These are phyloP conservation scores for Triticum dicoccoides DNA, from an alignment of 176 grass and related monocot species.

Conservation along the genomic window DNA sequence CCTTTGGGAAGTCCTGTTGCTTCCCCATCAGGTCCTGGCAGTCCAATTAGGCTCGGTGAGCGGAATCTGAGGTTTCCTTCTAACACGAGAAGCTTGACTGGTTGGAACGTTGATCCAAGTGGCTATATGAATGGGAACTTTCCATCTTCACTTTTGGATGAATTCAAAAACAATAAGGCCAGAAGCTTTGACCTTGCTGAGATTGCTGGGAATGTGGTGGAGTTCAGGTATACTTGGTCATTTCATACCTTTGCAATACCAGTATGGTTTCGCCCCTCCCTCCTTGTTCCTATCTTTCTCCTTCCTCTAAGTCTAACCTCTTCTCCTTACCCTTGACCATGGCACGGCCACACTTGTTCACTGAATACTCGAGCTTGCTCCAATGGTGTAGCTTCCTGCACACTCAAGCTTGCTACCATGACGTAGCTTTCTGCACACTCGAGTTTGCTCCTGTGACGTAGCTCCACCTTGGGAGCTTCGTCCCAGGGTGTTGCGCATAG, in stretches of 20 bases:
- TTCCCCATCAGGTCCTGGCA: constrained; percentile 59
- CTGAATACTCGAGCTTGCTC: neutral
- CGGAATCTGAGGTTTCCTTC: constrained; percentile 61
- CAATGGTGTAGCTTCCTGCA: neutral
- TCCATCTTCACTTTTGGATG: constrained; percentile 85
- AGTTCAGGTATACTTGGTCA: constrained; percentile 69
- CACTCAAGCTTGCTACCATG: neutral
- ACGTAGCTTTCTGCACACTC: neutral
- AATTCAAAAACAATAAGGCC: constrained; percentile 89
- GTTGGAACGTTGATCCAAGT: constrained; percentile 61
- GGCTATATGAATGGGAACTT: constrained; percentile 61
- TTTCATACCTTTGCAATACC: neutral
- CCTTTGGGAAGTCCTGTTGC: constrained; percentile 68
- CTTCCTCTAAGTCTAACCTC: neutral
- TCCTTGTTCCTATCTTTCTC: neutral
- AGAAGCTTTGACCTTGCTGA: constrained; percentile 97
- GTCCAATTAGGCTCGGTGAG: constrained; percentile 70
- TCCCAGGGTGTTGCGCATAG: neutral
- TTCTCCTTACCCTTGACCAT: neutral
- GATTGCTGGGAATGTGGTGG: constrained; percentile 86
- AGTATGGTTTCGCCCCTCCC: neutral
- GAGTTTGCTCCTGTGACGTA: neutral
- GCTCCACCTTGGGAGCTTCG: neutral
- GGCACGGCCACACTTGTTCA: neutral
- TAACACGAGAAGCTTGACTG: constrained; percentile 54